Conservation (phyloP, 306 rosid species). For the Dalbergia cochinchinensis region DNA sequence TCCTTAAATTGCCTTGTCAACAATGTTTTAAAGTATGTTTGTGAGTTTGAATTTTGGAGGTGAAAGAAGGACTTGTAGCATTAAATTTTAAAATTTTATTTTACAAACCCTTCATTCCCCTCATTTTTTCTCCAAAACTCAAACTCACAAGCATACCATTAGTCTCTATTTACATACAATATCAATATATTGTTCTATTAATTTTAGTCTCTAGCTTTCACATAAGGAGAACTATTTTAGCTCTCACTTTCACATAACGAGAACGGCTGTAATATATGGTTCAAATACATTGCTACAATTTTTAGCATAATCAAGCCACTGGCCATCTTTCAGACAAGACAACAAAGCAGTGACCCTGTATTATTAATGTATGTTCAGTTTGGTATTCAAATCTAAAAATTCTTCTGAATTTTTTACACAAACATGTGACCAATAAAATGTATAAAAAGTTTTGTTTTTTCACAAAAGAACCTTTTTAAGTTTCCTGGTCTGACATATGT, state of each 20-base stretch:
- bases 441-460: background rate
- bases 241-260: background rate
- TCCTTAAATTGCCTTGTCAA: too few species aligned
- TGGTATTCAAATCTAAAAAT: background rate
- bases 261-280: background rate
- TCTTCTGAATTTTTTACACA: background rate
- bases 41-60: too few species aligned
- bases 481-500: conserved; percentile 15
- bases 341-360: background rate
- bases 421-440: background rate
- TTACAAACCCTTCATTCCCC: too few species aligned
- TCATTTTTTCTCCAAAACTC: too few species aligned
- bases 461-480: background rate
- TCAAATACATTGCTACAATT: background rate
- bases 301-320: background rate
- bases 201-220: too few species aligned
- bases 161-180: too few species aligned
- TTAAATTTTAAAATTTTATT: too few species aligned
- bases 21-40: too few species aligned
- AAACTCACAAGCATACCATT: too few species aligned
- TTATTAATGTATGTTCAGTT: background rate
- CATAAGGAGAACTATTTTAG: too few species aligned
- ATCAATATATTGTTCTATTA: too few species aligned
- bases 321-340: conserved; percentile 2
- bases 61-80: too few species aligned